Percentiles rank a stretch among this genome's conserved stretches.
Evolutionary conservation across 805 yeast genomes (phyloP).

Genomic region (Ogataea nonfermentans): DNA sequence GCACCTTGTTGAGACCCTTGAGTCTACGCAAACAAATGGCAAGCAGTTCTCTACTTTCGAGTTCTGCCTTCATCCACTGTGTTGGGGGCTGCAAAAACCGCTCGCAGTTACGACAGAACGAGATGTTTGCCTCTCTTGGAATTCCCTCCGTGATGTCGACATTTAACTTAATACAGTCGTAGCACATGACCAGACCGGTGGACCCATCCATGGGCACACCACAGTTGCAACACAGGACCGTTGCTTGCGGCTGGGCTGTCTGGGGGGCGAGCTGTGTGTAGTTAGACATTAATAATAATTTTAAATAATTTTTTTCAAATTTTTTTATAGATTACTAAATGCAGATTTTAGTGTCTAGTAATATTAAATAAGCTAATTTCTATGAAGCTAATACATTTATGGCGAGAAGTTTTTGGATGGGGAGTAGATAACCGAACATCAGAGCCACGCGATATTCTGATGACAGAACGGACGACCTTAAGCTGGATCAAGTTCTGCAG

Average conservation of each 20-base stretch:
- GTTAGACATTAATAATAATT: slow-evolving; percentile 40
- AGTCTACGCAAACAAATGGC: slow-evolving; percentile 87
- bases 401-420: slow-evolving; percentile 18
- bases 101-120: slow-evolving; percentile 97
- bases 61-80: slow-evolving; percentile 87
- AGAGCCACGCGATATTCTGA: slow-evolving; percentile 55
- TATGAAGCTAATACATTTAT: no score
- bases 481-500: slow-evolving; percentile 47
- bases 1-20: slow-evolving; percentile 81
- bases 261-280: slow-evolving; percentile 43
- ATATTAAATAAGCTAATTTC: no score
- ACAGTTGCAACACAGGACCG: slow-evolving; percentile 96
- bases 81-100: slow-evolving; percentile 91
- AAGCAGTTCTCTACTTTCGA: slow-evolving; percentile 88
- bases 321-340: no score
- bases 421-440: slow-evolving; percentile 39
- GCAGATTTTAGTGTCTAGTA: no score
- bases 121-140: slow-evolving; percentile 90
- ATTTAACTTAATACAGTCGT: slow-evolving; percentile 91
- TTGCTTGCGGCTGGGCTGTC: slow-evolving; percentile 46
- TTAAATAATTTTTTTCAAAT: background rate
- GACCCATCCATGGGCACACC: slow-evolving; percentile 98
- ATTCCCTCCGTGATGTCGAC: slow-evolving; percentile 93
- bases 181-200: slow-evolving; percentile 88
- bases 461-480: slow-evolving; percentile 52